Conservation (phyloP, 192 early-diverging fungal species). For the Backusella mclennaniae region DNA sequence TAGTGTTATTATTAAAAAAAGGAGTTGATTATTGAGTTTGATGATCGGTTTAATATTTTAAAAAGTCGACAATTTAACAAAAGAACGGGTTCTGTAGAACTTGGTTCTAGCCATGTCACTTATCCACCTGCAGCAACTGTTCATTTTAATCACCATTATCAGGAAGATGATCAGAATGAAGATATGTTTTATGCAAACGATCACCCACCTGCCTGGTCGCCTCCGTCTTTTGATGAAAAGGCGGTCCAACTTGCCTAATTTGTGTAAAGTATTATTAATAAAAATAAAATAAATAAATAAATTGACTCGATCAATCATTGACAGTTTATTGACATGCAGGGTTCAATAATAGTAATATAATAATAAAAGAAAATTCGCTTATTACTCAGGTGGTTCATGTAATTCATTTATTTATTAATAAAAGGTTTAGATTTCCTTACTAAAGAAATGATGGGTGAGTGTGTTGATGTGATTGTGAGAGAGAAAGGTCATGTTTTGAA, state of each 20-base stretch:
- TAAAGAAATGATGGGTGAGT: neutral
- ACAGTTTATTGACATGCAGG: neutral
- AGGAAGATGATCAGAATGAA: neutral
- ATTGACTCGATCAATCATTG: neutral
- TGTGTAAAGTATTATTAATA: neutral
- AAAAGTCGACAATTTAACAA: constrained; percentile 13
- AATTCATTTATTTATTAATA: neutral
- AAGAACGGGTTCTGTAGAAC: neutral
- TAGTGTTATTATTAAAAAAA: neutral
- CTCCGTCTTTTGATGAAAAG: constrained; percentile 2
- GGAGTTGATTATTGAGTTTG: constrained; percentile 15
- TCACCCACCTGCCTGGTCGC: neutral
- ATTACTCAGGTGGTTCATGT: too few species aligned
- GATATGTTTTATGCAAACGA: neutral
- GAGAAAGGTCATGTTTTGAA: neutral
- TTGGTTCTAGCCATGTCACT: neutral
- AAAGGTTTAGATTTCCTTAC: neutral
- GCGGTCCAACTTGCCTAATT: neutral
- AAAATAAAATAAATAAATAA: neutral
- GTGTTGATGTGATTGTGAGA: neutral
- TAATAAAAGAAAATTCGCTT: too few species aligned
- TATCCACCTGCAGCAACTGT: constrained; percentile 3
- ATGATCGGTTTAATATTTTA: constrained; percentile 18
- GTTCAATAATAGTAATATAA: neutral
- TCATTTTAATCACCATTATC: neutral